Evolutionary conservation across 2,329 filamentous ascomycete genomes (phyloP).

Genomic region (Elsinoe batatas): DNA sequence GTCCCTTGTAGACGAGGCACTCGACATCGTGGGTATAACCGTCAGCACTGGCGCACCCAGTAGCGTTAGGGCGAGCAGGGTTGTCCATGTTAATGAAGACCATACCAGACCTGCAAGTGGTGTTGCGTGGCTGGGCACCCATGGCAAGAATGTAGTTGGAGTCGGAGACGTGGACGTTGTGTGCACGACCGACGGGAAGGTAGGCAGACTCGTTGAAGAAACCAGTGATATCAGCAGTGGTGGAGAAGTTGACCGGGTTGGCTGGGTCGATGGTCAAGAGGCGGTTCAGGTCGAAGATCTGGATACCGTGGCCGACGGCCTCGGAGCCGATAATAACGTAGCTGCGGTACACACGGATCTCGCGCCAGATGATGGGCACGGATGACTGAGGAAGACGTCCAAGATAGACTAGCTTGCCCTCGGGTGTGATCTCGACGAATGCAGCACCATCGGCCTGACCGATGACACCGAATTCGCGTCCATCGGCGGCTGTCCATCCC

Average conservation of each 20-base stretch:
- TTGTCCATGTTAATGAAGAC: constrained; percentile 46
- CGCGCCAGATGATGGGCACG: constrained; percentile 41
- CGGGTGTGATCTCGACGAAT: constrained; percentile 44
- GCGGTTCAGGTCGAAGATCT: constrained; percentile 54
- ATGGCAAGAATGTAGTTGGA: constrained; percentile 38
- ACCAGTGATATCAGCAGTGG: constrained; percentile 33
- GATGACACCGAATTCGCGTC: constrained; percentile 46
- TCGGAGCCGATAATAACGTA: constrained; percentile 37
- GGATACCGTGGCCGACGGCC: constrained; percentile 45
- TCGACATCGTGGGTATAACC: constrained; percentile 50
- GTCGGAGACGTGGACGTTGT: constrained; percentile 46
- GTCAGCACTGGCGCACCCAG: constrained; percentile 42
- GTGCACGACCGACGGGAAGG: constrained; percentile 38
- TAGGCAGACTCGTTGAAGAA: constrained; percentile 28
- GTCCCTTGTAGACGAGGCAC: constrained; percentile 44
- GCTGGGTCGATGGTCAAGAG: constrained; percentile 40
- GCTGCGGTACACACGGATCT: constrained; percentile 40
- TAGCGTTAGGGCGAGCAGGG: constrained; percentile 39
- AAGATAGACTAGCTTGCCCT: constrained; percentile 44
- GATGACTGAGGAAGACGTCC: constrained; percentile 42
- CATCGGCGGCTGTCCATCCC: constrained; percentile 45
- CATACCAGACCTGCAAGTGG: constrained; percentile 39
- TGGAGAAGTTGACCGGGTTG: constrained; percentile 39
- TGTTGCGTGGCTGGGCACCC: constrained; percentile 32
- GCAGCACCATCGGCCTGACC: constrained; percentile 46